phyloP scores from a whole-genome alignment of 2,329 filamentous ascomycete species.

The Pseudohalonectria lignicola region DNA sequence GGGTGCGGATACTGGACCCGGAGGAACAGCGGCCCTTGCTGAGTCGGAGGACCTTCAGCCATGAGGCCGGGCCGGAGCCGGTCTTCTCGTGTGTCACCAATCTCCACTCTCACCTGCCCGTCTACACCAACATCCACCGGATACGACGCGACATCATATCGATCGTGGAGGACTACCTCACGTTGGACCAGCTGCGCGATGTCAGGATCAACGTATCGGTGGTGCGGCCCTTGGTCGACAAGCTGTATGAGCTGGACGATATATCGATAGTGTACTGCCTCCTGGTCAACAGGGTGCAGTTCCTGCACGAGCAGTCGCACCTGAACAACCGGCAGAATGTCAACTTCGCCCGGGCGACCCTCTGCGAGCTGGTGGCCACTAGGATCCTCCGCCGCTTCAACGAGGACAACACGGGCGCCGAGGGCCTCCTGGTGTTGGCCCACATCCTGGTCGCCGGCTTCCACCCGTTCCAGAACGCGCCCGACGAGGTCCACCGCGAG shows the following conservation, averaged over 20 bases:
- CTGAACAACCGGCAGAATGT: conserved; percentile 72
- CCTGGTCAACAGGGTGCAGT: conserved; percentile 71
- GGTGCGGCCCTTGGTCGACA: conserved; percentile 72
- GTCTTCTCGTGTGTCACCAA: conserved; percentile 45
- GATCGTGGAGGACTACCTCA: conserved; percentile 53
- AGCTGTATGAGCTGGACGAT: conserved; percentile 68
- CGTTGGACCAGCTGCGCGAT: conserved; percentile 66
- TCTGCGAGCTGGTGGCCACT: conserved; percentile 73
- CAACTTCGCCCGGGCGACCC: conserved; percentile 62
- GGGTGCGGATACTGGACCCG: no score
- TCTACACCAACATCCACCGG: conserved; percentile 70
- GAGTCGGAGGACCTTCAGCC: conserved; percentile 20
- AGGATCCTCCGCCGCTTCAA: conserved; percentile 69
- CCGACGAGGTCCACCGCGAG: conserved; percentile 50
- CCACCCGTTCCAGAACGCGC: conserved; percentile 76
- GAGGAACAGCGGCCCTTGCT: conserved; percentile 24
- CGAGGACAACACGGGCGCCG: conserved; percentile 61
- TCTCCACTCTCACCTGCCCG: conserved; percentile 51
- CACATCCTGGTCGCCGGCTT: conserved; percentile 77
- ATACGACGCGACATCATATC: conserved; percentile 53
- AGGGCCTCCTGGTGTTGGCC: conserved; percentile 61
- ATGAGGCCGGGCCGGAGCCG: conserved; percentile 24
- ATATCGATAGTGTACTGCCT: conserved; percentile 81
- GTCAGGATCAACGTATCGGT: conserved; percentile 73
- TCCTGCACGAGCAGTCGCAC: conserved; percentile 66